Percentiles rank a stretch among this genome's conserved stretches.
These are phyloP conservation scores for Prunella vulgaris DNA, from an alignment of 257 asterid genomes.

Conservation along the genomic window DNA sequence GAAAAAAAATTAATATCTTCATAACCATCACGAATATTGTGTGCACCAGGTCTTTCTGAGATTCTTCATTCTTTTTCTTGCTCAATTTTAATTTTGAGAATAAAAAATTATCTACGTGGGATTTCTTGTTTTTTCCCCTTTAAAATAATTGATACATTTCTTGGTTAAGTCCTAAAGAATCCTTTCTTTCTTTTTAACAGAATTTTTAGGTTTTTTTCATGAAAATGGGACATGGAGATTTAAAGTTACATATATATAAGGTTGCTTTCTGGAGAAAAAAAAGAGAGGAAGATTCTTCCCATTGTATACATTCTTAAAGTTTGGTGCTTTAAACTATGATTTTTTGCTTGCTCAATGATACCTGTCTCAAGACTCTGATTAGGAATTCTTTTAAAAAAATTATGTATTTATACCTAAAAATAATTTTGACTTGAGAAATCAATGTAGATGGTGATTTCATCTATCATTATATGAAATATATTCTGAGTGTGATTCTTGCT, in stretches of 20 bases:
- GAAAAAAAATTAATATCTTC: neutral
- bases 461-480: slow-evolving; percentile 26
- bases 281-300: slow-evolving; percentile 17
- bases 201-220: neutral
- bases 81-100: slow-evolving; percentile 4
- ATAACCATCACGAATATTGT: neutral
- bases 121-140: neutral
- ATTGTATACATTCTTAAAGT: slow-evolving; percentile 35
- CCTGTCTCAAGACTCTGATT: neutral
- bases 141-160: neutral
- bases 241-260: slow-evolving; percentile 17
- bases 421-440: slow-evolving; percentile 16
- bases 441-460: slow-evolving; percentile 15
- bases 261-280: slow-evolving; percentile 34
- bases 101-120: neutral
- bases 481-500: slow-evolving; percentile 40
- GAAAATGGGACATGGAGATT: slow-evolving; percentile 11
- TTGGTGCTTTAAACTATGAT: slow-evolving; percentile 28
- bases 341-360: neutral
- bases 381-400: no score
- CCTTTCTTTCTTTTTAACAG: neutral
- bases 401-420: neutral
- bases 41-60: slow-evolving; percentile 7
- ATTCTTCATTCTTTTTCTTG: neutral
- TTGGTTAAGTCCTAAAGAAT: neutral